phyloP scores from a whole-genome alignment of 1,284 basidiomycete species.

The Irpex sp. region DNA sequence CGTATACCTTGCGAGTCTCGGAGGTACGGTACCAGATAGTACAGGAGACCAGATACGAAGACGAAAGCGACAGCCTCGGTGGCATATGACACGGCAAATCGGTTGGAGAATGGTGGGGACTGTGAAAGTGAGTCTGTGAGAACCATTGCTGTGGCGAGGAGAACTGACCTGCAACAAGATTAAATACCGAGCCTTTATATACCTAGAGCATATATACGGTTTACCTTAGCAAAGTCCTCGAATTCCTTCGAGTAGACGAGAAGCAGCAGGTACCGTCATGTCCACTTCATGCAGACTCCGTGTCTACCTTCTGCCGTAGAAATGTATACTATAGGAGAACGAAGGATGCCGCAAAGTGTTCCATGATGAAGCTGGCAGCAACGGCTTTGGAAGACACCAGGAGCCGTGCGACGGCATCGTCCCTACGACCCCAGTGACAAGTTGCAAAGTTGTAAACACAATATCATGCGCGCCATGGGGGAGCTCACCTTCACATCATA shows the following conservation, averaged over 20 bases:
- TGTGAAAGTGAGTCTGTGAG: neutral
- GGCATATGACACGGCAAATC: neutral
- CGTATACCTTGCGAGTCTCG: conserved; percentile 53
- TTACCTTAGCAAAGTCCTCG: neutral
- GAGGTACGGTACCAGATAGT: conserved; percentile 52
- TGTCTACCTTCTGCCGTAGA: neutral
- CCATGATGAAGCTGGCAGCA: neutral
- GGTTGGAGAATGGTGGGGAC: neutral
- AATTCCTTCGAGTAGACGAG: neutral
- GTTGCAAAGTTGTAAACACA: neutral
- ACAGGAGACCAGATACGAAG: neutral
- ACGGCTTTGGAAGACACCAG: no score
- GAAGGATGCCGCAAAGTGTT: neutral
- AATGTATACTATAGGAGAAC: neutral
- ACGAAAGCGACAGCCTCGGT: neutral
- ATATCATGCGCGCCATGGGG: neutral
- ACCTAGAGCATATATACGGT: neutral
- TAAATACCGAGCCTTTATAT: neutral
- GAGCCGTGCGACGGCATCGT: neutral
- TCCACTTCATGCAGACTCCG: neutral
- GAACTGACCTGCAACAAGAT: neutral
- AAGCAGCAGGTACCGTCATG: neutral
- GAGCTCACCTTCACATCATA: neutral
- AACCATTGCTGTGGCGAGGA: neutral
- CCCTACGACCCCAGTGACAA: neutral